Base-by-base conservation (phyloP, 208 protist genomes). In the Histomonas meleagridis region DNA sequence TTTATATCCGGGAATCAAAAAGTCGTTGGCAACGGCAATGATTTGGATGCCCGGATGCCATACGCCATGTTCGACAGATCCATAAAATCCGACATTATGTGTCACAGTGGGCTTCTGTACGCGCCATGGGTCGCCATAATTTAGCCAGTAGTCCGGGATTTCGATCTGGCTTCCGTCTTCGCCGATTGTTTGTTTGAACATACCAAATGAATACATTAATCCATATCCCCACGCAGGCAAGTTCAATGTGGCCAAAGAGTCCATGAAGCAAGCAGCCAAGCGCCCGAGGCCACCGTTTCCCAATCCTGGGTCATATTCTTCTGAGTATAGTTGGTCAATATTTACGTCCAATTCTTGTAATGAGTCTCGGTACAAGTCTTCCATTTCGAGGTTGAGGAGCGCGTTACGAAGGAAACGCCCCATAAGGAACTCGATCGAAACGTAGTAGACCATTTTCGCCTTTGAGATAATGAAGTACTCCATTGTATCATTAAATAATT, bases 401-500 rank as follows among this genome's bases (percentile, higher is more conserved):
- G 60, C 7, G n/a, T 65, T 65, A 32, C 23, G 7, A 7, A 65
- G n/a, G 23, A 65, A 65, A 5, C 60, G 7, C 7, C 60, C 60
- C 16, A 65, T 12, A 32, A 65, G n/a, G n/a, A 65, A 65, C n/a
- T 65, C 60, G 16, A 28, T n/a, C 3, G 60, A 65, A 65, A 65
- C 60, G n/a, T n/a, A 65, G 23, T 65, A 65, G 16, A n/a, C 7
- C n/a, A 32, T 10, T 90, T 95, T 95, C 5, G 92, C 46, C 12
- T 92, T 62, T 26, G 51, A 28, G 28, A 90, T 91, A 43, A 86
- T 78, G 35, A 94, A 95, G 91, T 94, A 92, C 40, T 92, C 26
- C n/a, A 94, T 90, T 40, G 94, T 94, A 78, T 94, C 92, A 86
- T 95, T 95, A 57, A 91, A 94, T 0, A 62, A 91, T 76, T 95